phyloP scores from a whole-genome alignment of 2,329 filamentous ascomycete species.

The Paraphoma sp. region DNA sequence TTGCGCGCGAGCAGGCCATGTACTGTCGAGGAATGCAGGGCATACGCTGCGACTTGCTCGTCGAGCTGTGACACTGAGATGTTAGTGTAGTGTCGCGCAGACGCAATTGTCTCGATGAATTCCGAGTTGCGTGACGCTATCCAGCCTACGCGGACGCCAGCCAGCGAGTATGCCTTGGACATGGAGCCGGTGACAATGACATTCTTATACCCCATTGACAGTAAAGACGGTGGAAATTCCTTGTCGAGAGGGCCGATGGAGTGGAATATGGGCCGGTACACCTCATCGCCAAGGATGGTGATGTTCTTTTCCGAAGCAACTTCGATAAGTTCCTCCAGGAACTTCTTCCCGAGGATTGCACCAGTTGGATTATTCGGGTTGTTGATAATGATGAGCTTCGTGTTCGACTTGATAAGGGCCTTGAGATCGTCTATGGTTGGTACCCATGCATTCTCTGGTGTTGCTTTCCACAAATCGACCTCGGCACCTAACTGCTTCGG shows the following conservation, averaged over 20 bases:
- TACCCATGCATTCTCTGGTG: conserved; percentile 68
- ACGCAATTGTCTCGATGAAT: conserved; percentile 69
- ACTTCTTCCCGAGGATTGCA: conserved; percentile 67
- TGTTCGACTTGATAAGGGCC: conserved; percentile 69
- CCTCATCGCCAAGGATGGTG: conserved; percentile 77
- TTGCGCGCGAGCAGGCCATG: conserved; percentile 69
- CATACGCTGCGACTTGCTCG: conserved; percentile 78
- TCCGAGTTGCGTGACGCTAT: conserved; percentile 69
- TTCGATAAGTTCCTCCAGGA: conserved; percentile 67
- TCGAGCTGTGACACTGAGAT: conserved; percentile 86
- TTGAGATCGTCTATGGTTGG: conserved; percentile 72
- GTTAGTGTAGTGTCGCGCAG: conserved; percentile 80
- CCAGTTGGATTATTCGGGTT: conserved; percentile 88
- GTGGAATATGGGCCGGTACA: conserved; percentile 85
- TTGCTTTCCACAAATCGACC: conserved; percentile 77
- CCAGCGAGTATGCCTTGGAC: conserved; percentile 84
- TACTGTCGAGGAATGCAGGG: conserved; percentile 70
- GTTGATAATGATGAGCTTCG: conserved; percentile 73
- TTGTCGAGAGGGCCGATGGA: conserved; percentile 61
- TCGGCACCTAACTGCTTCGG: conserved; percentile 77
- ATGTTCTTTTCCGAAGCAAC: conserved; percentile 70
- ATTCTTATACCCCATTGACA: conserved; percentile 75
- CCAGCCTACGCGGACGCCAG: conserved; percentile 85
- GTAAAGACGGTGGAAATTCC: conserved; percentile 69
- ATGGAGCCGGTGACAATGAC: conserved; percentile 79